Conservation (phyloP, 306 rosid genomes). For the Pueraria montana region DNA sequence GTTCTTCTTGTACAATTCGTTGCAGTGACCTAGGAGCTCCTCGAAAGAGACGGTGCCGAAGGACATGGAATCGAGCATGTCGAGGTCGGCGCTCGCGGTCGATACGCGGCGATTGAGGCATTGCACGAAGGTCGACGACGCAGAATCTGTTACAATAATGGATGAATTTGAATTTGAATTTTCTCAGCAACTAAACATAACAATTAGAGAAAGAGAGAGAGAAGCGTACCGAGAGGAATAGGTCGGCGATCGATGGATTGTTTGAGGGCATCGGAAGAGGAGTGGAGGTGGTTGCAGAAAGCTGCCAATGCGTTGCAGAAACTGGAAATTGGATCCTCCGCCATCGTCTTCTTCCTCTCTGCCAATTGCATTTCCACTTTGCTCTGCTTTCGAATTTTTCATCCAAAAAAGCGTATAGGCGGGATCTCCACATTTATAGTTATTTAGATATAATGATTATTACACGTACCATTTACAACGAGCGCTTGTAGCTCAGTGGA, state of each 20-base stretch:
- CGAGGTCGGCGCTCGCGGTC: conserved; percentile 66
- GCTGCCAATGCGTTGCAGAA: conserved; percentile 66
- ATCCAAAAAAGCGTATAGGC: neutral
- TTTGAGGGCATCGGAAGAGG: conserved; percentile 75
- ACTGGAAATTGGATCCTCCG: conserved; percentile 62
- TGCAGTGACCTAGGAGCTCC: conserved; percentile 92
- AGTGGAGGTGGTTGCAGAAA: conserved; percentile 83
- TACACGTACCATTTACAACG: fast-evolving
- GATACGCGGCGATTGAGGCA: conserved; percentile 83
- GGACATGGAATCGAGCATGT: conserved; percentile 78
- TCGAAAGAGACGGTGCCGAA: conserved; percentile 85
- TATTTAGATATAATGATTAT: too few species aligned
- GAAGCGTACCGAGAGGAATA: conserved; percentile 76
- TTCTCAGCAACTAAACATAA: neutral
- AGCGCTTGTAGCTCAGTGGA: conserved; percentile 86
- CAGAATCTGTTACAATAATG: conserved; percentile 61
- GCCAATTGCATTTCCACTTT: neutral
- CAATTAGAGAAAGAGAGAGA: neutral
- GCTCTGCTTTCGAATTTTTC: conserved; percentile 20
- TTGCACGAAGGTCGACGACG: conserved; percentile 81
- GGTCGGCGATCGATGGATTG: conserved; percentile 85
- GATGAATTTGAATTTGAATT: neutral
- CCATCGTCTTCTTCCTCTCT: conserved; percentile 52
- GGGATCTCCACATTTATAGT: conserved; percentile 27
- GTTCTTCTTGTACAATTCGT: conserved; percentile 81